Conservation (phyloP, 805 yeast genomes). For the Lachancea waltii region DNA sequence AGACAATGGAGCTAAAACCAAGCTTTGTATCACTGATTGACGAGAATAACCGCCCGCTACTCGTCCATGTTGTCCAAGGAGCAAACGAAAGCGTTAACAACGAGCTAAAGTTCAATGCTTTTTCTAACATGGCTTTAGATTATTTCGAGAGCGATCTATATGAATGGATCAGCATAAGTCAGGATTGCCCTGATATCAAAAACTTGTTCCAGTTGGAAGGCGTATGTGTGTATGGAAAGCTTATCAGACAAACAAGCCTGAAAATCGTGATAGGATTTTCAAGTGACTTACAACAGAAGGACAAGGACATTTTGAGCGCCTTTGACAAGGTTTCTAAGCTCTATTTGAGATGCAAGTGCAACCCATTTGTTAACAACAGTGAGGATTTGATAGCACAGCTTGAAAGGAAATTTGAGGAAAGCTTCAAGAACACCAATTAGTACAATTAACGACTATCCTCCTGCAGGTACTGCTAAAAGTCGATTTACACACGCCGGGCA, state of each 20-base stretch:
- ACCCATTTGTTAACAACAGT: conserved; percentile 23
- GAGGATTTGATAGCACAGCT: conserved; percentile 15
- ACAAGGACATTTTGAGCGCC: conserved; percentile 10
- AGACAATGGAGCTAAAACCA: too few relatives aligned
- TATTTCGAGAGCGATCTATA: conserved; percentile 28
- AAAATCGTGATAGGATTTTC: conserved; percentile 28
- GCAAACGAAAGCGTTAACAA: conserved; percentile 17
- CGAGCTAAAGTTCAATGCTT: conserved; percentile 26
- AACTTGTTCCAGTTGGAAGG: conserved; percentile 27
- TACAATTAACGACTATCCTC: too few relatives aligned
- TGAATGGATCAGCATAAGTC: conserved; percentile 18
- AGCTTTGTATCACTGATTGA: conserved; percentile 25
- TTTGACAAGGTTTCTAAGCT: conserved; percentile 22
- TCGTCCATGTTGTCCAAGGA: conserved; percentile 20
- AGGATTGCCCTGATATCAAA: conserved; percentile 16
- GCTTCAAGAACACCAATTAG: conserved; percentile 2
- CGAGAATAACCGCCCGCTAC: conserved; percentile 22
- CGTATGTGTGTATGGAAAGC: conserved; percentile 26
- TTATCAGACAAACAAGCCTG: conserved; percentile 26
- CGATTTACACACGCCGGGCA: too few relatives aligned
- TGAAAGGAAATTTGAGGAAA: conserved; percentile 14
- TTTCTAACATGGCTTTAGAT: conserved; percentile 30
- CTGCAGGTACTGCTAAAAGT: too few relatives aligned
- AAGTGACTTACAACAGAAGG: not conserved
- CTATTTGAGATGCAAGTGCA: conserved; percentile 22